phyloP scores from a whole-genome alignment of 441 rosid genomes.

The Raphanus hybrid region DNA sequence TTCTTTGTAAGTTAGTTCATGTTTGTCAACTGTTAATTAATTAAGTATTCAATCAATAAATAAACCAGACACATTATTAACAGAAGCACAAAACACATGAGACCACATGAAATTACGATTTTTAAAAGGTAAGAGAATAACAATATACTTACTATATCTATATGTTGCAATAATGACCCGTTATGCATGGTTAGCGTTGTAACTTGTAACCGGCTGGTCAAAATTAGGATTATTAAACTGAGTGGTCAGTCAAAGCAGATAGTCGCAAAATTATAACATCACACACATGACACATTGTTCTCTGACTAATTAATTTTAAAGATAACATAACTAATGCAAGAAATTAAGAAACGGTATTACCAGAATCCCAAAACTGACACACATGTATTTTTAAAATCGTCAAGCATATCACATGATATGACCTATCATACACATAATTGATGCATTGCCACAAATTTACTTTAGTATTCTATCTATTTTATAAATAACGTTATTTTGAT shows the following conservation, averaged over 20 bases:
- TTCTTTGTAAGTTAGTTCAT: neutral
- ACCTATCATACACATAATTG: neutral
- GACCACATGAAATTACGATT: neutral
- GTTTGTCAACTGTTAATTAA: neutral
- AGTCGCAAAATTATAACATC: neutral
- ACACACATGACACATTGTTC: neutral
- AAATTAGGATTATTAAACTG: neutral
- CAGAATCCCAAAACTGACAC: neutral
- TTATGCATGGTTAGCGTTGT: neutral
- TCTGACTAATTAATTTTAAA: neutral
- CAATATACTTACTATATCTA: no score
- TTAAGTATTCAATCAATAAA: neutral
- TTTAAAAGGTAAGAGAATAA: no score
- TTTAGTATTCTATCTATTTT: neutral
- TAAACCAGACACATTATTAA: neutral
- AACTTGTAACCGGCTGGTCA: neutral
- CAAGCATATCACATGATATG: neutral
- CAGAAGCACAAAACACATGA: neutral
- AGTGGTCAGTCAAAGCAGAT: neutral
- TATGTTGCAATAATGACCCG: neutral
- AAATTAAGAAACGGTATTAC: neutral
- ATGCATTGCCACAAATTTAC: neutral
- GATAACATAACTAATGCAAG: neutral
- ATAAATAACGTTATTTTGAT: no score
- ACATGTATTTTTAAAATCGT: neutral